Conservation (phyloP, 306 rosid genomes). For the Spatholobus suberectus region DNA sequence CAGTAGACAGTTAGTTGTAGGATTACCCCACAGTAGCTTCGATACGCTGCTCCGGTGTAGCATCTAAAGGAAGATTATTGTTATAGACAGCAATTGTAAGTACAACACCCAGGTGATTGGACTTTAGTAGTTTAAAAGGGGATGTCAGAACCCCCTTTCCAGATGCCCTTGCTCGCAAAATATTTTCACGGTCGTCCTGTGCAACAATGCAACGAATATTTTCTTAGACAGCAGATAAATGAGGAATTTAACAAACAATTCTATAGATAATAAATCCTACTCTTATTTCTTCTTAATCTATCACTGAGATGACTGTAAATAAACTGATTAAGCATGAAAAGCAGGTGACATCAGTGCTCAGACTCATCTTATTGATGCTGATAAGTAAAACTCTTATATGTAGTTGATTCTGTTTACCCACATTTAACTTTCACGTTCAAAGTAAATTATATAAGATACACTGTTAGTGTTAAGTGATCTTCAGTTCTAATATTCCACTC, state of each 20-base stretch:
- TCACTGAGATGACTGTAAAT: background rate
- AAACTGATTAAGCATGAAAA: constrained; percentile 1
- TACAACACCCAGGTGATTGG: constrained; percentile 91
- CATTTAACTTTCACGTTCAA: constrained; percentile 8
- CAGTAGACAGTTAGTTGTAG: background rate
- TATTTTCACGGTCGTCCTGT: constrained; percentile 95
- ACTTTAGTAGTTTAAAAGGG: constrained; percentile 93
- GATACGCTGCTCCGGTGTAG: constrained; percentile 73
- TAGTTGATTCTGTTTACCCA: constrained; percentile 33
- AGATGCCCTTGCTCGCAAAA: constrained; percentile 90
- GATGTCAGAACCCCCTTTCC: constrained; percentile 95
- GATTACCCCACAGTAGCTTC: constrained; percentile 91
- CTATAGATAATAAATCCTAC: background rate
- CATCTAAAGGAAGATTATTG: constrained; percentile 68
- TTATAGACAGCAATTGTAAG: constrained; percentile 91
- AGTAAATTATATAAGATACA: constrained; percentile 3
- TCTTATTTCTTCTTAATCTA: background rate
- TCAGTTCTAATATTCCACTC: background rate
- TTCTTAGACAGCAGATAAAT: constrained; percentile 33
- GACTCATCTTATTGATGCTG: constrained; percentile 18
- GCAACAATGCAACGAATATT: constrained; percentile 16
- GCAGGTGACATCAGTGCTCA: background rate
- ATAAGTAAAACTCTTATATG: constrained; percentile 3
- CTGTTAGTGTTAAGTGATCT: background rate
- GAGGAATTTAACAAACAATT: constrained; percentile 32